Base-by-base conservation (phyloP, 495 filamentous ascomycete species). In the Xylaria telfairii region DNA sequence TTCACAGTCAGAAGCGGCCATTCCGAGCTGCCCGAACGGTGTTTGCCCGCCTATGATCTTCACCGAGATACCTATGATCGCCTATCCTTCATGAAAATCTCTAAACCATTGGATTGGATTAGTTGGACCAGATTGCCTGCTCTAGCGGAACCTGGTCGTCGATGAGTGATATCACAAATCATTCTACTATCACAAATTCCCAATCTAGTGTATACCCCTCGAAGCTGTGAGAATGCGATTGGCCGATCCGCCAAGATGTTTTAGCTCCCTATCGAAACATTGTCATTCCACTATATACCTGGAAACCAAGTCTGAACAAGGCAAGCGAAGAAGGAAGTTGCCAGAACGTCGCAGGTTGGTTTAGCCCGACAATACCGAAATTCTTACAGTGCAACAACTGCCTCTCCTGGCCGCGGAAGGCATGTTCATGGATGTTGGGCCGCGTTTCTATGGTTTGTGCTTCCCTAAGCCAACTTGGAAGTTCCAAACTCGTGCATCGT, bases 11-110 rank as follows among this genome's bases (percentile, higher is more conserved):
- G 44, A n/a, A 24, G 24, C 17, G 41, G 34, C 42, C n/a, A 42
- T 54, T 54, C 46, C 64, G 47, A 66, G 64, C 47, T 66, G 28
- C 47, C 64, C 28, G 26, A 66, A 66, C 4, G 17, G 47, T 54
- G 28, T 1, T 54, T 21, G 17, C 42, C n/a, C 49, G 64, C 47
- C 64, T 49, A 49, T 65, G 44, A 49, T 34, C 21, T 37, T 37
- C 26, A 28, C 30, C 26, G 32, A 66, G 3, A 0, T 66, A 37
- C n/a, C 26, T 39, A 41, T 17, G 46, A 66, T 66, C 47, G 64
- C n/a, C 47, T 66, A 3, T 41, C 44, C 17, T 26, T 54, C 21
- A 41, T 54, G 64, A 39, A 66, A 21, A 66, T 54, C 64, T 4
- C 34, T 9, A 2, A 37, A 53, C n/a, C 19, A 65, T 24, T 15